phyloP scores from a whole-genome alignment of 106 monocot genomes.

The Allium sativum region DNA sequence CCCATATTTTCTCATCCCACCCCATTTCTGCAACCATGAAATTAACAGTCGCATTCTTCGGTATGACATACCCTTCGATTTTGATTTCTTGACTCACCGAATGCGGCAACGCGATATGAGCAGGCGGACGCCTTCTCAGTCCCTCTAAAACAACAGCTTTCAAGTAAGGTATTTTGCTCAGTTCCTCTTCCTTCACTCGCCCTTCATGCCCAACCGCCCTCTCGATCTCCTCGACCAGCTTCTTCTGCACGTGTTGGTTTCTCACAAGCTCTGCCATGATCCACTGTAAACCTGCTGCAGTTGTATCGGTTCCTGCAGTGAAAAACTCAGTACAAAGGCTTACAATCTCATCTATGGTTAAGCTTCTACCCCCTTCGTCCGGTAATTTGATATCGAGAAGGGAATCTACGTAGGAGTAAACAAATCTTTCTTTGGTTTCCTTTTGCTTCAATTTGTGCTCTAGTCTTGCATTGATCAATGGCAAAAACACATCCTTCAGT shows the following conservation, averaged over 20 bases:
- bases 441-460: neutral
- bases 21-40: constrained; percentile 26
- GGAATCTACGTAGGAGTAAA: constrained; percentile 13
- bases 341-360: constrained; percentile 25
- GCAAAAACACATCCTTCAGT: constrained; percentile 4
- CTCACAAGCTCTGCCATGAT: constrained; percentile 27
- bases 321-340: constrained; percentile 30
- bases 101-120: constrained; percentile 24
- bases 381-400: constrained; percentile 15
- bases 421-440: neutral
- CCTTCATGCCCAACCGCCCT: neutral
- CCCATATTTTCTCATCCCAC: constrained; percentile 27
- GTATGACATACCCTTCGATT: constrained; percentile 26
- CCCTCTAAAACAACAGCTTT: constrained; percentile 35
- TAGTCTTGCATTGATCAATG: neutral
- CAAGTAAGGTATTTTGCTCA: constrained; percentile 22
- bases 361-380: constrained; percentile 12
- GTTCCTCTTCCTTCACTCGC: constrained; percentile 19
- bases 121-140: constrained; percentile 28
- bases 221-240: constrained; percentile 1
- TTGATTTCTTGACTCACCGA: constrained; percentile 14
- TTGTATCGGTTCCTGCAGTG: constrained; percentile 17
- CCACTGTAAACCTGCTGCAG: constrained; percentile 21
- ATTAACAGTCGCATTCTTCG: constrained; percentile 13
- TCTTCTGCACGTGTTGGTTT: constrained; percentile 2